Evolutionary conservation across 1,284 basidiomycete species (phyloP).

Genomic region (Sporisorium graminicola): DNA sequence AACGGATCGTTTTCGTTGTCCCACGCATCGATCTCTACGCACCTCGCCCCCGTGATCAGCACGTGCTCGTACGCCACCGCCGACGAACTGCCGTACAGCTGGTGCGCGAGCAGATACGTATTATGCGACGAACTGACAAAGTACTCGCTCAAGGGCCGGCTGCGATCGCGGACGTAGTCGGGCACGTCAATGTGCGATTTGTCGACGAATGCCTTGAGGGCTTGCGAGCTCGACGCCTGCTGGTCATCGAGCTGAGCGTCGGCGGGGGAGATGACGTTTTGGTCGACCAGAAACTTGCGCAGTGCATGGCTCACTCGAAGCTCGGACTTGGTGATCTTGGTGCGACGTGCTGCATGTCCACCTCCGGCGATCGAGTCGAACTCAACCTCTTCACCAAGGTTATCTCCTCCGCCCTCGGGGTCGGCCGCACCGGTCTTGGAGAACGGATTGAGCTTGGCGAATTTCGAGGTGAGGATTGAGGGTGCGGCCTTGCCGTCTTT

Average conservation of each 20-base stretch:
- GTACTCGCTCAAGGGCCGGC: slow-evolving; percentile 58
- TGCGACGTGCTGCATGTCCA: slow-evolving; percentile 55
- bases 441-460: slow-evolving; percentile 60
- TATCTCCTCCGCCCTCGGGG: slow-evolving; percentile 54
- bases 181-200: slow-evolving; percentile 57
- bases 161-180: slow-evolving; percentile 50
- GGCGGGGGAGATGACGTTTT: slow-evolving; percentile 36
- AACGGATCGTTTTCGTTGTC: slow-evolving; percentile 71
- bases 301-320: slow-evolving; percentile 58
- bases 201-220: slow-evolving; percentile 48
- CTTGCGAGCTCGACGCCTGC: slow-evolving; percentile 16
- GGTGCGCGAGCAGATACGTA: slow-evolving; percentile 77
- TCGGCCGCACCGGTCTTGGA: slow-evolving; percentile 39
- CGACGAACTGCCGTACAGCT: slow-evolving; percentile 75
- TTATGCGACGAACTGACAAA: slow-evolving; percentile 73
- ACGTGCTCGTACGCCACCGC: slow-evolving; percentile 76
- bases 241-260: slow-evolving; percentile 38
- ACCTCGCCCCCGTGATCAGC: slow-evolving; percentile 74
- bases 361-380: slow-evolving; percentile 59
- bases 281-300: slow-evolving; percentile 44
- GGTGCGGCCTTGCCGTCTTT: slow-evolving; percentile 43
- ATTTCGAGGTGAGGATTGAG: slow-evolving; percentile 50
- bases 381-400: slow-evolving; percentile 60
- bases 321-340: slow-evolving; percentile 53
- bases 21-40: slow-evolving; percentile 81